Base-by-base conservation (phyloP, 2,329 filamentous ascomycete species). In the Clonostachys byssicola region DNA sequence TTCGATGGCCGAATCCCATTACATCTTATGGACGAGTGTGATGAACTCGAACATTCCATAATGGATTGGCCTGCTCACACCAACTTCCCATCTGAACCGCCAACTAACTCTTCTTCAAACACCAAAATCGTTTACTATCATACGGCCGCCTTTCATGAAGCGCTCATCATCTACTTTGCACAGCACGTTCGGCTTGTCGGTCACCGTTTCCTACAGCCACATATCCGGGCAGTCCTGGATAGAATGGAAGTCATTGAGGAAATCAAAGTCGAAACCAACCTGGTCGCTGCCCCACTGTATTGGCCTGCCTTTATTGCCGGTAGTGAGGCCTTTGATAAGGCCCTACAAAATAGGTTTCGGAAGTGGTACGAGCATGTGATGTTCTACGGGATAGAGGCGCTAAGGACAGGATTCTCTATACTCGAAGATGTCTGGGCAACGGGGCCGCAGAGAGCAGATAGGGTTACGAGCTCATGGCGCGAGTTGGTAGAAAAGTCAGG, bases 301-400 rank as follows among this genome's bases (percentile, higher is more conserved):
- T 59, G 56, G 56, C 56, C 56, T 1, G 52, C 50, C 0, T 59
- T 59, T n/a, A 55, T 59, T 30, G 55, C 50, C 10, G 51, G 50
- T 2, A 53, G 49, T 4, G 56, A 57, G 40, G 55, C 56, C 1
- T 56, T 53, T 39, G 55, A 55, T 20, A 8, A 47, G 10, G 33
- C 46, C 3, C 51, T 54, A 0, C 55, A 58, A 34, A 42, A 51
- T 5, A 43, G 56, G 2, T 60, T 57, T 23, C 34, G 43, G 12
- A 20, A 38, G 5, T 59, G 56, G 57, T 57, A 58, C 12, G 45
- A 35, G 0, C 43, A 48, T 2, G 56, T 52, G 3, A 47, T 42
- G 7, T 33, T 50, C 1, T 59, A 60, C 30, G 55, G 54, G 1
- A 56, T 60, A 7, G 57, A 51, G 20, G 51, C 56, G 2, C 50